These are phyloP conservation scores for Royoungia palumana DNA, from an alignment of 768 basidiomycete species.

Conservation along the genomic window DNA sequence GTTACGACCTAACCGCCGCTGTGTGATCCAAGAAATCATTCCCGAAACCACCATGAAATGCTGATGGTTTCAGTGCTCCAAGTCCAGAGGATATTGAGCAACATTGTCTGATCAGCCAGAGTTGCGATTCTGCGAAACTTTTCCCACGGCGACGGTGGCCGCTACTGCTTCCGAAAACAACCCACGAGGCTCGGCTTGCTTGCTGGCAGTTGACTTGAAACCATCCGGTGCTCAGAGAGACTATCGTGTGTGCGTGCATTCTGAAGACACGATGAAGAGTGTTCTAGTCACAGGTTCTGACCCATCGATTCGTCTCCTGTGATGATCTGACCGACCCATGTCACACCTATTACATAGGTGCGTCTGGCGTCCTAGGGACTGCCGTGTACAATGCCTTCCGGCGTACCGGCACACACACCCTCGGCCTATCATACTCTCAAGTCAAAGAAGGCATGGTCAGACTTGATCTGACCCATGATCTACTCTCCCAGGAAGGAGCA, in stretches of 20 bases:
- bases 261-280: slow-evolving; percentile 35
- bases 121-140: too few relatives aligned
- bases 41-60: too few relatives aligned
- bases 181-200: too few relatives aligned
- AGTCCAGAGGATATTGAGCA: too few relatives aligned
- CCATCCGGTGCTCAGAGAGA: slow-evolving; percentile 3
- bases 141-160: too few relatives aligned
- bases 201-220: too few relatives aligned
- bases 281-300: slow-evolving; percentile 54
- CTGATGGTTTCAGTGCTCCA: too few relatives aligned
- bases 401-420: slow-evolving; percentile 40
- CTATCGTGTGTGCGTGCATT: neutral
- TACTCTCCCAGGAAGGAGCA: slow-evolving; percentile 35
- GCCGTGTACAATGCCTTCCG: slow-evolving; percentile 72
- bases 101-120: too few relatives aligned
- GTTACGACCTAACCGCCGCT: too few relatives aligned
- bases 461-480: slow-evolving; percentile 65
- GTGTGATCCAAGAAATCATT: too few relatives aligned
- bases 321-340: slow-evolving; percentile 11
- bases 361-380: slow-evolving; percentile 87
- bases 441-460: slow-evolving; percentile 47
- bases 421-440: slow-evolving; percentile 74
- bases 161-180: too few relatives aligned
- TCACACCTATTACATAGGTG: slow-evolving; percentile 49
- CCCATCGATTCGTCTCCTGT: neutral